Percentiles rank a stretch among this genome's conserved stretches.
phyloP scores from a whole-genome alignment of 352 stramenopile species.

The Aphanomyces euteiches region DNA sequence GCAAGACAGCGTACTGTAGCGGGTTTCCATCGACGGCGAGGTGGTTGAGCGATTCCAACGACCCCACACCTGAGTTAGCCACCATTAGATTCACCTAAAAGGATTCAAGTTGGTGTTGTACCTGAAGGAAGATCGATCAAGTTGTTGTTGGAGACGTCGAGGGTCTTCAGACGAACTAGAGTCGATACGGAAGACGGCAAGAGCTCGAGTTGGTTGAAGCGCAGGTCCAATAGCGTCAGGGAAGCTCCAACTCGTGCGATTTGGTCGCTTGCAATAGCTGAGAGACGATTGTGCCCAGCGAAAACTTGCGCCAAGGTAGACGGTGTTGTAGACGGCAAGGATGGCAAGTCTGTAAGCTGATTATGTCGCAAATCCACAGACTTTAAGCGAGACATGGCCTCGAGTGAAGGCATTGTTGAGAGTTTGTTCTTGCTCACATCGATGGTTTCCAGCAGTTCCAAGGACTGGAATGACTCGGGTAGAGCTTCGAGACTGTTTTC shows the following conservation, averaged over 20 bases:
- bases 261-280: neutral
- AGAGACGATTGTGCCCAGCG: slow-evolving; percentile 14
- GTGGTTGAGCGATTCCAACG: slow-evolving; percentile 72
- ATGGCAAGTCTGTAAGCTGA: neutral
- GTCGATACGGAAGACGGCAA: neutral
- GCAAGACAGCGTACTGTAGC: slow-evolving; percentile 35
- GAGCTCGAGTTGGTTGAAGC: slow-evolving; percentile 17
- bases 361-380: slow-evolving; percentile 66
- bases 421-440: slow-evolving; percentile 77
- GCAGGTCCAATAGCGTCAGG: slow-evolving; percentile 28
- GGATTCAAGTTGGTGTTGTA: neutral
- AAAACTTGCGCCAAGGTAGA: slow-evolving; percentile 1
- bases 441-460: slow-evolving; percentile 57
- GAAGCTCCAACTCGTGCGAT: slow-evolving; percentile 18
- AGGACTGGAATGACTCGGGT: slow-evolving; percentile 43
- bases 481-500: slow-evolving; percentile 56
- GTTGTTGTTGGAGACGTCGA: slow-evolving; percentile 31
- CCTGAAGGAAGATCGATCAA: slow-evolving; percentile 25
- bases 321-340: neutral
- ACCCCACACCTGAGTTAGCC: slow-evolving; percentile 43
- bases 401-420: slow-evolving; percentile 40
- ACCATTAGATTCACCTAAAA: neutral
- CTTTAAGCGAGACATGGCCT: slow-evolving; percentile 30
- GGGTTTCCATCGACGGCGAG: slow-evolving; percentile 74
- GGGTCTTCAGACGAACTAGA: slow-evolving; percentile 20